These are phyloP conservation scores for Fusarium buharicum DNA, from an alignment of 2,329 filamentous ascomycete genomes.

Conservation along the genomic window DNA sequence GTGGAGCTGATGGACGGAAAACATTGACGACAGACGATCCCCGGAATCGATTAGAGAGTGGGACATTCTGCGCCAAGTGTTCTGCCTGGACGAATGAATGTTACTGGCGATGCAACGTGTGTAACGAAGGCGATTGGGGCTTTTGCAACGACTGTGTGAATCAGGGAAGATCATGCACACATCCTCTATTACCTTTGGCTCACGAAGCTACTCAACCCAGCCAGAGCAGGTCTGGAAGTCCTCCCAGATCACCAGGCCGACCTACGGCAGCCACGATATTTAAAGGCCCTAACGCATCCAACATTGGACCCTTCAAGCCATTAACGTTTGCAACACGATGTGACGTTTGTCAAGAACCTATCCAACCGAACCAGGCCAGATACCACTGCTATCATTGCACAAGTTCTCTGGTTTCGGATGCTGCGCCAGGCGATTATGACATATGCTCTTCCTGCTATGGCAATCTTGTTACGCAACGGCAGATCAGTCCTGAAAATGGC, in stretches of 20 bases:
- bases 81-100: slow-evolving; percentile 79
- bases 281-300: slow-evolving; percentile 58
- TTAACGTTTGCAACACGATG: slow-evolving; percentile 80
- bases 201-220: slow-evolving; percentile 60
- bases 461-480: slow-evolving; percentile 69
- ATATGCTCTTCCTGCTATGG: slow-evolving; percentile 84
- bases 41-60: slow-evolving; percentile 73
- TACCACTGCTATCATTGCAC: slow-evolving; percentile 85
- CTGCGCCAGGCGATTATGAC: slow-evolving; percentile 80
- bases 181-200: slow-evolving; percentile 80
- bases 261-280: slow-evolving; percentile 61
- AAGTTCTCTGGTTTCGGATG: slow-evolving; percentile 58
- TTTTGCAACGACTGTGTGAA: slow-evolving; percentile 92
- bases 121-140: slow-evolving; percentile 94
- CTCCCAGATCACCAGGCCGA: slow-evolving; percentile 55
- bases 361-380: slow-evolving; percentile 74
- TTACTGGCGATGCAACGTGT: slow-evolving; percentile 88
- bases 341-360: slow-evolving; percentile 79
- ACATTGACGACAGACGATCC: slow-evolving; percentile 75
- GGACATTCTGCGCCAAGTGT: slow-evolving; percentile 86
- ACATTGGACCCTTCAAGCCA: slow-evolving; percentile 69
- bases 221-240: slow-evolving; percentile 53
- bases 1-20: slow-evolving; percentile 64
- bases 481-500: slow-evolving; percentile 80
- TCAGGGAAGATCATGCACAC: slow-evolving; percentile 81